phyloP scores from a whole-genome alignment of 2,329 filamentous ascomycete genomes.

The Colletotrichum sp. region DNA sequence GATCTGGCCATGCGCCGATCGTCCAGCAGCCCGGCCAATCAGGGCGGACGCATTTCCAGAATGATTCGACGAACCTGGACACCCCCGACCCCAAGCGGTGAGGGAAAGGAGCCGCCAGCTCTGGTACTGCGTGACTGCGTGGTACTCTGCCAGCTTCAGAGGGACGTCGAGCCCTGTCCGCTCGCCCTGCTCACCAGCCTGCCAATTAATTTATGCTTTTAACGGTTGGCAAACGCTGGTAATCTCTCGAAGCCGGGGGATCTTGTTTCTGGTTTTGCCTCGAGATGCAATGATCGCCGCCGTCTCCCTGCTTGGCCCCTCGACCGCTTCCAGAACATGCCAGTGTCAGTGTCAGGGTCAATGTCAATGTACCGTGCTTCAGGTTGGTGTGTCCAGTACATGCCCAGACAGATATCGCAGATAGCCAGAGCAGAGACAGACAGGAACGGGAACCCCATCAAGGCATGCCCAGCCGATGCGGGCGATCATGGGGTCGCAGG shows the following conservation, averaged over 20 bases:
- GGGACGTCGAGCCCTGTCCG: neutral
- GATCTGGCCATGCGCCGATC: conserved; percentile 19
- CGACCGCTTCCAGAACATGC: neutral
- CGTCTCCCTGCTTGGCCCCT: neutral
- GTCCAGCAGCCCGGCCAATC: neutral
- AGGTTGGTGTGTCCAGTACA: neutral
- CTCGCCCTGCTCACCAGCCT: neutral
- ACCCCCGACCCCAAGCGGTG: conserved; percentile 15
- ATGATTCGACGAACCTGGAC: conserved; percentile 9
- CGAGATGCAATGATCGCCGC: neutral
- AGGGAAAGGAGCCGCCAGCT: neutral
- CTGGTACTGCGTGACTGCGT: neutral
- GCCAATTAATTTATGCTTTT: neutral
- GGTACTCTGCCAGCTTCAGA: neutral
- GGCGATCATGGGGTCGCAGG: conserved; percentile 19
- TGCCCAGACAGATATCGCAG: neutral
- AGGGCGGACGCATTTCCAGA: neutral
- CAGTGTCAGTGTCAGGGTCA: neutral
- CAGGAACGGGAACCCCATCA: conserved; percentile 7
- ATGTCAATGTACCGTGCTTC: neutral
- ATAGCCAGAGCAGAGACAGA: neutral
- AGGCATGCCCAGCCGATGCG: conserved; percentile 18
- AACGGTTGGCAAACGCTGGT: neutral
- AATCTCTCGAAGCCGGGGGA: neutral
- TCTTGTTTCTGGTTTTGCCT: neutral